Evolutionary conservation across 208 protist genomes (phyloP), one percentile per base, ranked within the genome.

Genomic region (Trypanosomatidae sp.): DNA sequence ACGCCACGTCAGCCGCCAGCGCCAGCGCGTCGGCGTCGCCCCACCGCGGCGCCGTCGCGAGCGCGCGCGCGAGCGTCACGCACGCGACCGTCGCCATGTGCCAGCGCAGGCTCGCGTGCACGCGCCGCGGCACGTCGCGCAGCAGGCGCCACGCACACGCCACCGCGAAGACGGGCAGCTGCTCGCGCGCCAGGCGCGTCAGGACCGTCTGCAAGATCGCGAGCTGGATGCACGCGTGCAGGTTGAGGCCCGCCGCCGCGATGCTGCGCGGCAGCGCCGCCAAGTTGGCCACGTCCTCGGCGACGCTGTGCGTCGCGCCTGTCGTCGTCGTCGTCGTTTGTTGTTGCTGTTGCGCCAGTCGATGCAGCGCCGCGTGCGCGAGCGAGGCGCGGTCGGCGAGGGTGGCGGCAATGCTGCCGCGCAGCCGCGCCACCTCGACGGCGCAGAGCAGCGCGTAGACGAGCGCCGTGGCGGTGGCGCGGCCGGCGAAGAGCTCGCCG

Each of bases 191-290:
- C 20, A 81, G 60, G 22, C 53, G 44, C 28, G 64, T 20, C 1
- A 75, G 21, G 27, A 74, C 59, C 11, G 48, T 33, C 19, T 80
- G 69, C 6, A 88, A 35, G 39, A 92, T 57, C 47, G 79, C 69
- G 19, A 81, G 41, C 44, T 92, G 84, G 47, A 92, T 76, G 26
- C 84, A 38, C 44, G 80, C 82, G 57, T 92, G 84, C 5, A 32
- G 33, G 50, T 89, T 89, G 45, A 56, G 73, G 18, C 63, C 43
- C 20, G 58, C 48, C 2, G 79, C 44, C 35, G 62, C 82, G 85
- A 16, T 54, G 53, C 18, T 56, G 21, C 6, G 74, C 20, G 7
- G 67, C 67, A 6, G 71, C 28, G 38, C 43, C 21, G 5, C 45
- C 45, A n/a, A 22, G 39, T 6, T 26, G 15, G 3, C 4, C 6